Evolutionary conservation across 495 filamentous ascomycete species (phyloP), one percentile per base, ranked within the genome.

Genomic region (Trichoderma gamsii): DNA sequence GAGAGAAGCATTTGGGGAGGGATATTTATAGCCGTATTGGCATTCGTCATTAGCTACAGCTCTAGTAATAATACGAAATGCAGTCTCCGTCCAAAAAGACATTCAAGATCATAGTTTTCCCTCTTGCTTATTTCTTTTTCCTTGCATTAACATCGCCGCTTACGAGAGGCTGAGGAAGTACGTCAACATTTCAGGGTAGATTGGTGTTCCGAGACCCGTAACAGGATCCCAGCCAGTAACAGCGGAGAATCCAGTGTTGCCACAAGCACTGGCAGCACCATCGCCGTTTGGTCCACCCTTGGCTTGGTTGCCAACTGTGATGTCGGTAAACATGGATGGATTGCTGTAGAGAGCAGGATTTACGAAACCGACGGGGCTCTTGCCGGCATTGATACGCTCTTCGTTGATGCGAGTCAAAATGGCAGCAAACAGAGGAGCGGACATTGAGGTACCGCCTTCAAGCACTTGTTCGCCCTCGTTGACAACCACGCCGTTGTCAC

Each of bases 341-440:
- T 70, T 72, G 25, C 75, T 74, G 74, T 91, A 92, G 32, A 92
- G 70, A 81, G 84, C 89, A 0, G 88, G 88, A 73, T 92, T 91
- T 25, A 90, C 72, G 77, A 89, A 91, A 0, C 89, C 89, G 68
- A 91, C 74, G 0, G 82, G 73, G 1, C 83, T 76, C 71, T 83
- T 75, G 16, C 83, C 82, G 18, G 75, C 77, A 0, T 79, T 73
- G 12, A 88, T 72, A 2, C 87, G 81, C 1, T 85, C 88, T 71
- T 88, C 86, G 71, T 91, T 91, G 41, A 92, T 79, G 27, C 90
- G 78, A 0, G 80, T 80, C 23, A 92, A 73, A 44, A 92, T 72
- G 23, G 80, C 86, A 0, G 84, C 82, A 41, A 88, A 85, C 1
- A 84, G 76, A 0, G 89, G 89, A 12, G 88, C 76, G 0, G 87